Evolutionary conservation across 495 filamentous ascomycete genomes (phyloP).

Genomic region (Gamarada debralockiae): DNA sequence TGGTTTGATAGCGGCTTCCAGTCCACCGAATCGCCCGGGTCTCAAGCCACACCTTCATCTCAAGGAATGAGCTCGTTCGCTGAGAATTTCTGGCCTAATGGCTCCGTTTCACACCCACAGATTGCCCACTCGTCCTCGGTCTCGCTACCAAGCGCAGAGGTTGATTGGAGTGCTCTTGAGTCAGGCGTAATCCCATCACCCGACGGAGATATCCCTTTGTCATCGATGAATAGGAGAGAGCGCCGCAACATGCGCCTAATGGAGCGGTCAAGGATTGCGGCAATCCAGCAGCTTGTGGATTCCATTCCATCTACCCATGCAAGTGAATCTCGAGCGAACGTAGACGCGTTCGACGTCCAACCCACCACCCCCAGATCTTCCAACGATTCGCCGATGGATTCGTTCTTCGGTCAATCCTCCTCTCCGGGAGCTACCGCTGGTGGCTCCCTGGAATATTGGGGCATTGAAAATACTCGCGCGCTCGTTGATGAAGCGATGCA

Average conservation of each 20-base stretch:
- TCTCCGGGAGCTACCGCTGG: background rate
- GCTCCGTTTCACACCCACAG: background rate
- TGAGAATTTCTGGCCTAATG: background rate
- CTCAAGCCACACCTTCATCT: background rate
- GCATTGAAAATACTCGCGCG: background rate
- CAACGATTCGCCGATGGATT: background rate
- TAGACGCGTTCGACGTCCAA: background rate
- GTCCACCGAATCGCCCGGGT: background rate
- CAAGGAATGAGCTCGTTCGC: background rate
- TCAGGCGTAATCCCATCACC: no score
- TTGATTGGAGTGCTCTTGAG: background rate
- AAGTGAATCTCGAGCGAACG: background rate
- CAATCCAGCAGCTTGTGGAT: no score
- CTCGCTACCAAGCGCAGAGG: background rate
- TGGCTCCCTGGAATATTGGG: background rate
- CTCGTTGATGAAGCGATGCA: background rate
- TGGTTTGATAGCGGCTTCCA: background rate
- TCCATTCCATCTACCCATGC: background rate
- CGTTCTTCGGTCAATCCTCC: background rate
- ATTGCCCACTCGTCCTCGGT: background rate
- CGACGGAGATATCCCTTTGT: no score
- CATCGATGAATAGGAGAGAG: no score
- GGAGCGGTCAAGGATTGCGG: no score
- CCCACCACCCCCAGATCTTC: background rate
- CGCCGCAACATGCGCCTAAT: no score